Evolutionary conservation across 495 filamentous ascomycete species (phyloP).

Genomic region (Cryomyces minteri): DNA sequence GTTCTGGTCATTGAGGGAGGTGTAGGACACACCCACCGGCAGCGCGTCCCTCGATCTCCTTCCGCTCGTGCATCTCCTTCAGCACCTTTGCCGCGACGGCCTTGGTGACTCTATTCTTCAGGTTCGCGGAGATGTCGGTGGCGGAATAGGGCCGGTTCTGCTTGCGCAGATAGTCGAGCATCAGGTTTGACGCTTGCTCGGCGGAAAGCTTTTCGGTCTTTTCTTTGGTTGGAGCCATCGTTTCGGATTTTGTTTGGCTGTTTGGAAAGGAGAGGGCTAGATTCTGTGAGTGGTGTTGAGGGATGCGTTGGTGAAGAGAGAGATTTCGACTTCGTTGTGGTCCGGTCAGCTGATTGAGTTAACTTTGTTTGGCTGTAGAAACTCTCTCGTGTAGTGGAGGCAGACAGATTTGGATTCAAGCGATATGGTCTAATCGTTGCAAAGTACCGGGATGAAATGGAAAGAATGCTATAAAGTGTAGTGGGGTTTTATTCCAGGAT

Average conservation of each 20-base stretch:
- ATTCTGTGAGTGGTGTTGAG: too few species aligned
- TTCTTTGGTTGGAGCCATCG: constrained; percentile 33
- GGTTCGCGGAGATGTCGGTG: constrained; percentile 44
- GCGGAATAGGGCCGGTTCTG: constrained; percentile 20
- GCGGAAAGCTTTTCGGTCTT: constrained; percentile 25
- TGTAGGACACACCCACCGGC: constrained; percentile 24
- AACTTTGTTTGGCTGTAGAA: too few species aligned
- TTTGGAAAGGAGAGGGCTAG: too few species aligned
- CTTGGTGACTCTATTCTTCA: constrained; percentile 52
- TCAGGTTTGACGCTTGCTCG: constrained; percentile 21
- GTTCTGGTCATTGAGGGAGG: neutral
- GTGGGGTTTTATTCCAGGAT: too few species aligned
- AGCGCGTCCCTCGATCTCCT: constrained; percentile 36
- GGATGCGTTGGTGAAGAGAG: too few species aligned
- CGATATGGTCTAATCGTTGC: too few species aligned
- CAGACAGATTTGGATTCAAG: too few species aligned
- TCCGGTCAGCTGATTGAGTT: too few species aligned
- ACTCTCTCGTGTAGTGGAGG: too few species aligned
- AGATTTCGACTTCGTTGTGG: too few species aligned
- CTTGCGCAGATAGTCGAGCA: constrained; percentile 42
- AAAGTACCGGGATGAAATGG: too few species aligned
- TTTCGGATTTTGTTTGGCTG: neutral
- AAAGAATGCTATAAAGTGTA: too few species aligned
- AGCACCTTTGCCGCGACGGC: constrained; percentile 42
- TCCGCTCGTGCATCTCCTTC: constrained; percentile 42